Conservation (phyloP, 2,329 filamentous ascomycete genomes). For the Aspergillus tamarii region DNA sequence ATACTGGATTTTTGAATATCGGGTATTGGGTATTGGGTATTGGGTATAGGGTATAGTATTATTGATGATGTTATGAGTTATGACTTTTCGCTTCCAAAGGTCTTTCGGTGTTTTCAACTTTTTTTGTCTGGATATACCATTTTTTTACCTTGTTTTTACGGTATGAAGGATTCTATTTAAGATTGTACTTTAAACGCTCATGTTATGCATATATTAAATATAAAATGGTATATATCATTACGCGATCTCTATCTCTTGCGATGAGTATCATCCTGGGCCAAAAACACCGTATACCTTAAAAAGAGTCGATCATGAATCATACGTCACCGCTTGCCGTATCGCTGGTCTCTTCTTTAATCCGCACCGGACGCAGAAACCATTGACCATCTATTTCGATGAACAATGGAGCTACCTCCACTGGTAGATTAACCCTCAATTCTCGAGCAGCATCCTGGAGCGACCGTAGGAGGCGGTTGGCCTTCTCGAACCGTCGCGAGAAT, state of each 20-base stretch:
- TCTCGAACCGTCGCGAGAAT: slow-evolving; percentile 28
- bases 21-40: not conserved
- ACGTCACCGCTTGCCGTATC: slow-evolving; percentile 1
- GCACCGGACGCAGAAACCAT: not conserved
- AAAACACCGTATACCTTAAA: not conserved
- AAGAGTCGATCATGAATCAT: not conserved
- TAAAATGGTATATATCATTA: not conserved
- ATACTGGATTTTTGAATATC: not conserved
- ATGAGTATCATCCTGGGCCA: not conserved
- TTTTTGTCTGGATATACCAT: too few species aligned
- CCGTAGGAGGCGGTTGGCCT: slow-evolving; percentile 9
- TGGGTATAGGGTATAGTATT: not conserved
- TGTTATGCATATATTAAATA: not conserved
- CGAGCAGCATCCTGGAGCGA: slow-evolving; percentile 26
- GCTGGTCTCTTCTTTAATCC: not conserved
- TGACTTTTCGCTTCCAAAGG: too few species aligned
- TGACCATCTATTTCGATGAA: slow-evolving; percentile 21
- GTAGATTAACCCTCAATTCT: slow-evolving; percentile 22
- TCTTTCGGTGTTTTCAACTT: not conserved
- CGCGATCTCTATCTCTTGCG: not conserved
- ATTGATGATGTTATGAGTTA: not conserved
- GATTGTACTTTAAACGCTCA: not conserved
- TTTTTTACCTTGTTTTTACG: too few species aligned
- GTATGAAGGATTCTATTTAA: too few species aligned
- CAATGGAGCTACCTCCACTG: slow-evolving; percentile 25